A percentile compares a stretch with the other conserved stretches of the same genome.
Evolutionary conservation across 768 basidiomycete genomes (phyloP).

Genomic region (Agaricus subrufescens): DNA sequence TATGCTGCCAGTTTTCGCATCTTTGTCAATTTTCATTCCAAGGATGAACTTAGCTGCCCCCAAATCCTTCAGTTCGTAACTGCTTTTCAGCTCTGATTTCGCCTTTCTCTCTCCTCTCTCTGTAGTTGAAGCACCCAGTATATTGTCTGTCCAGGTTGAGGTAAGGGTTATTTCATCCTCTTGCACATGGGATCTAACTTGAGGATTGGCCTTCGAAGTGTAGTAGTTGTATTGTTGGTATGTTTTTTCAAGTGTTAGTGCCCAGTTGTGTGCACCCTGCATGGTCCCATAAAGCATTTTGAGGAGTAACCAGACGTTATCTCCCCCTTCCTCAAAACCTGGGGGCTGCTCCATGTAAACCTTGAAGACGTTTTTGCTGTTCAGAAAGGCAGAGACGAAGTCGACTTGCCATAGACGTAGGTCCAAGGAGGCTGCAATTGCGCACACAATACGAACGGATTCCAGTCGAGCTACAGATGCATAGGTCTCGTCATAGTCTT

Average conservation of each 20-base stretch:
- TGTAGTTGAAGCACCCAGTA: no score
- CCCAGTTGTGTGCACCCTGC: conserved; percentile 12
- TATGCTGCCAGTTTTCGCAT: neutral
- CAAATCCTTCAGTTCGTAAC: conserved; percentile 12
- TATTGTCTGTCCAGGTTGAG: neutral
- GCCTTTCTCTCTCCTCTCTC: no score
- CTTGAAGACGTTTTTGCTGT: no score
- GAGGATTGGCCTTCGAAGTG: neutral
- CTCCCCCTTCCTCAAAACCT: no score
- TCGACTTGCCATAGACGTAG: conserved; percentile 16
- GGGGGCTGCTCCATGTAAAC: no score
- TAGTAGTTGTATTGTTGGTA: conserved; percentile 6
- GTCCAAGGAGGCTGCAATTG: conserved; percentile 8
- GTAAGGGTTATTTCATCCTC: conserved; percentile 7
- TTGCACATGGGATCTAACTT: conserved; percentile 7
- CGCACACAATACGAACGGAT: conserved; percentile 15
- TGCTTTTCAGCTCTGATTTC: no score
- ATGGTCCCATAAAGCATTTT: conserved; percentile 16
- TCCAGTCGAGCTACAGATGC: conserved; percentile 15
- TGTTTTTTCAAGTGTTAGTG: conserved; percentile 9
- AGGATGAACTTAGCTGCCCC: conserved; percentile 7
- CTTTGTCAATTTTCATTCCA: conserved; percentile 10
- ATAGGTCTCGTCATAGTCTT: conserved; percentile 14
- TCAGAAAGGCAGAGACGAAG: conserved; percentile 12
- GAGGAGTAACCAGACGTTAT: neutral